These are phyloP conservation scores for Trifolium pratense DNA, from an alignment of 306 rosid species.

Conservation along the genomic window DNA sequence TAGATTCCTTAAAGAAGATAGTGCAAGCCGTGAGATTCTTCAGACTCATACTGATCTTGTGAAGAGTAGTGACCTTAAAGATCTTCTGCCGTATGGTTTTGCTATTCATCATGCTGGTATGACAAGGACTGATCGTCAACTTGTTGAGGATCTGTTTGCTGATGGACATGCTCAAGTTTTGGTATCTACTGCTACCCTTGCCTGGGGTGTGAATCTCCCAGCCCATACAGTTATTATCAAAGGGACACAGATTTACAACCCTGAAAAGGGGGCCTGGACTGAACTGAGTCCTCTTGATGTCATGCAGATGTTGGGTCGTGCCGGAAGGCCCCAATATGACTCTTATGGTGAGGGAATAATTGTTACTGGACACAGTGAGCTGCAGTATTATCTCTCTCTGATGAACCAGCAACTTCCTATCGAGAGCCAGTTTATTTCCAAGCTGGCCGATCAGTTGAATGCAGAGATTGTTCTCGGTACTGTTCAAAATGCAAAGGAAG, in stretches of 20 bases:
- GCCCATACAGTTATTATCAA: slow-evolving; percentile 91
- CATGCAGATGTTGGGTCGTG: slow-evolving; percentile 99
- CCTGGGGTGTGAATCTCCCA: slow-evolving; percentile 98
- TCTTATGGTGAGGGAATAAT: slow-evolving; percentile 90
- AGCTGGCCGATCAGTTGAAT: slow-evolving; percentile 88
- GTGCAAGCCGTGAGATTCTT: slow-evolving; percentile 98
- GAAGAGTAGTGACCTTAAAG: slow-evolving; percentile 93
- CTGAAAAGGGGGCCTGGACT: slow-evolving; percentile 98
- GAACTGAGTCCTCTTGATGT: slow-evolving; percentile 93
- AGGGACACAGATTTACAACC: slow-evolving; percentile 95
- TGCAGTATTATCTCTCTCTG: slow-evolving; percentile 89
- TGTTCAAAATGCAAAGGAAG: slow-evolving; percentile 88
- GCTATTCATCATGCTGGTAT: slow-evolving; percentile 98
- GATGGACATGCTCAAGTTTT: slow-evolving; percentile 94
- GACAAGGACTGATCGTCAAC: slow-evolving; percentile 89
- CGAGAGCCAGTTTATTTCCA: slow-evolving; percentile 94
- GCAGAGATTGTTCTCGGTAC: slow-evolving; percentile 95
- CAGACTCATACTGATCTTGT: slow-evolving; percentile 92
- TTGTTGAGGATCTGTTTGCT: slow-evolving; percentile 96
- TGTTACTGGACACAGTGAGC: slow-evolving; percentile 87
- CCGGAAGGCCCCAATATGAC: slow-evolving; percentile 96
- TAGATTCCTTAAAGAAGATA: slow-evolving; percentile 90
- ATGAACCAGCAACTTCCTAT: slow-evolving; percentile 96
- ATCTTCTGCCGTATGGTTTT: slow-evolving; percentile 93
- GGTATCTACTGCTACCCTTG: slow-evolving; percentile 97